A percentile compares a stretch with the other conserved stretches of the same genome.
Conservation (phyloP, 495 filamentous ascomycete species). For the Cladorrhinum samala region DNA sequence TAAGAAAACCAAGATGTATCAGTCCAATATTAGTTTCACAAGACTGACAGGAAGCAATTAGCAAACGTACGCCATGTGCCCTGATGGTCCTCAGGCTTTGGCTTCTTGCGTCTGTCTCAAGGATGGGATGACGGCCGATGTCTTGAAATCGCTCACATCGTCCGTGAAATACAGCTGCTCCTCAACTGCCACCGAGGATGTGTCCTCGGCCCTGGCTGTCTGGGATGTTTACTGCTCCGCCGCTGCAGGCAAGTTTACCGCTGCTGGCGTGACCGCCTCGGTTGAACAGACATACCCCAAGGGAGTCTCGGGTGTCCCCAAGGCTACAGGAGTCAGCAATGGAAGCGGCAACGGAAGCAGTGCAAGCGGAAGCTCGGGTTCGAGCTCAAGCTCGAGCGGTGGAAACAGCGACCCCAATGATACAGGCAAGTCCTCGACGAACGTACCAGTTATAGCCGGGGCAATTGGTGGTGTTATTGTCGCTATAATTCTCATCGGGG, state of each 20-base stretch:
- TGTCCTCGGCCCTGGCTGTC: constrained; percentile 39
- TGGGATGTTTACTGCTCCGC: constrained; percentile 45
- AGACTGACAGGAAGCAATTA: constrained; percentile 4
- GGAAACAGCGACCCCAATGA: constrained; percentile 1
- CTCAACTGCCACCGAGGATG: constrained; percentile 38
- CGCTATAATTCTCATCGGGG: constrained; percentile 27
- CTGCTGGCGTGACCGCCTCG: constrained; percentile 34
- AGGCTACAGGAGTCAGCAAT: constrained; percentile 12
- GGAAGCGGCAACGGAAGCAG: constrained; percentile 7
- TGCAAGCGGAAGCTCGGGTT: constrained; percentile 1
- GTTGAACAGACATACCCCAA: constrained; percentile 16
- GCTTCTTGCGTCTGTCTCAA: constrained; percentile 47
- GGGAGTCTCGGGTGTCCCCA: constrained; percentile 4
- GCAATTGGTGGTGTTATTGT: constrained; percentile 33
- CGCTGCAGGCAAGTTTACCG: constrained; percentile 31
- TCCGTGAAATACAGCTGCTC: constrained; percentile 36
- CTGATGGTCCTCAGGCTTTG: constrained; percentile 35
- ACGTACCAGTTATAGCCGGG: constrained; percentile 29
- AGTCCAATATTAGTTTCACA: background rate
- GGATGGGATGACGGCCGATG: constrained; percentile 31
- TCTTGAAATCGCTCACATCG: constrained; percentile 33
- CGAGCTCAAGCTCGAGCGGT: background rate
- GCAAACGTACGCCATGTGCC: constrained; percentile 38
- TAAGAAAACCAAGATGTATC: constrained; percentile 16
- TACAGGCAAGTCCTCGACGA: constrained; percentile 7